A percentile compares a stretch with the other conserved stretches of the same genome.
Evolutionary conservation across 2,329 filamentous ascomycete genomes (phyloP).

Genomic region (Penicillium sumatraense): DNA sequence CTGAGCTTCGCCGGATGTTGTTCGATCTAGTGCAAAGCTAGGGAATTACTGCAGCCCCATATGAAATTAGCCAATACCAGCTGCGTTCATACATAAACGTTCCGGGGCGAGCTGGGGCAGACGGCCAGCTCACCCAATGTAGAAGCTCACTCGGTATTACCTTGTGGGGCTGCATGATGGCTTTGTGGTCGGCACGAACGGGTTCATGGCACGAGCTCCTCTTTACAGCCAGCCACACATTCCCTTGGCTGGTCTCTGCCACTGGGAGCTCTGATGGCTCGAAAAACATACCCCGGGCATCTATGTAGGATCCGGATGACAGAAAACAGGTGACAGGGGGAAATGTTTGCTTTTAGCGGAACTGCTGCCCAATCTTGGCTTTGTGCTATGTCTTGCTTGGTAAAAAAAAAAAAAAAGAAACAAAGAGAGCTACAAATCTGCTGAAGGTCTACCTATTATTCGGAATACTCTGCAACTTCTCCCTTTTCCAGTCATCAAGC

Average conservation of each 20-base stretch:
- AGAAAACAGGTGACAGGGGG: neutral
- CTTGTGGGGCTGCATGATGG: neutral
- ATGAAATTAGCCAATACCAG: neutral
- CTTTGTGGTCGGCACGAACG: neutral
- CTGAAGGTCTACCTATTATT: no score
- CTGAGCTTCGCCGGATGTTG: neutral
- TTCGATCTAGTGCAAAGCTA: neutral
- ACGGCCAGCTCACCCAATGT: neutral
- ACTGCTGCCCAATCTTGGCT: no score
- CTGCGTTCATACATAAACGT: neutral
- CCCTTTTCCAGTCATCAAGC: no score
- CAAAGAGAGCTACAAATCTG: no score
- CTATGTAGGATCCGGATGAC: neutral
- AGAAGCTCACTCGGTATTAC: neutral
- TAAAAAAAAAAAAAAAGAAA: no score
- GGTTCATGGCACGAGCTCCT: neutral
- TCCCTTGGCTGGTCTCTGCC: neutral
- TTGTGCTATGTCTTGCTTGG: no score
- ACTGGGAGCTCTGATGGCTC: neutral
- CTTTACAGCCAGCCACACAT: neutral
- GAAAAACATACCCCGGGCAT: neutral
- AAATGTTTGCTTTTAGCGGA: neutral
- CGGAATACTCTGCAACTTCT: no score
- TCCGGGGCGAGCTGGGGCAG: neutral
- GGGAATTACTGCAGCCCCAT: neutral